These are phyloP conservation scores for Boletus subluridellus DNA, from an alignment of 1,284 basidiomycete genomes.

Conservation along the genomic window DNA sequence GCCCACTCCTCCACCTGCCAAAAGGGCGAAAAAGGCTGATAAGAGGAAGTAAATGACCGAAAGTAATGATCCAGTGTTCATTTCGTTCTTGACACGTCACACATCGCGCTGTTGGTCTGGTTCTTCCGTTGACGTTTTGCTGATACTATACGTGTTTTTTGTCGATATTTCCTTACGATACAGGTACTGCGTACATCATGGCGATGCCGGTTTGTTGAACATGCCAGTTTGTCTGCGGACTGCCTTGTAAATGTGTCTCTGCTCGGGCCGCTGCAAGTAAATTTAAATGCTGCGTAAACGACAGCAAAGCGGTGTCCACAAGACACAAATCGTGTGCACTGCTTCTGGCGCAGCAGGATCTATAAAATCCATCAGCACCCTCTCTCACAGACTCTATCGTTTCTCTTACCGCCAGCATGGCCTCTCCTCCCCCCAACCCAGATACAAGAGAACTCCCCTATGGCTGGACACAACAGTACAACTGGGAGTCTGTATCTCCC, in stretches of 20 bases:
- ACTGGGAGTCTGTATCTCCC: slow-evolving; percentile 52
- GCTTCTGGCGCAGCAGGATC: slow-evolving; percentile 9
- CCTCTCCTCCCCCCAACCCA: slow-evolving; percentile 55
- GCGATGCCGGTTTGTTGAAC: background rate
- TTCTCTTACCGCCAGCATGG: slow-evolving; percentile 27
- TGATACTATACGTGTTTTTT: slow-evolving; percentile 32
- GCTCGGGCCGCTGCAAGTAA: slow-evolving; percentile 18
- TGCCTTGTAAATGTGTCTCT: slow-evolving; percentile 16
- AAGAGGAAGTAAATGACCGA: slow-evolving; percentile 31
- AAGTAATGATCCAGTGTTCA: slow-evolving; percentile 3
- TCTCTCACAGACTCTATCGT: slow-evolving; percentile 8
- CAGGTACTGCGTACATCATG: slow-evolving; percentile 9
- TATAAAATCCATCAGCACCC: slow-evolving; percentile 29
- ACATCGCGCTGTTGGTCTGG: slow-evolving; percentile 8
- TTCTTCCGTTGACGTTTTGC: slow-evolving; percentile 12
- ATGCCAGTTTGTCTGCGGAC: background rate
- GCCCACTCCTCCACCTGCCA: slow-evolving; percentile 34
- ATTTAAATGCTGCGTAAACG: slow-evolving; percentile 29
- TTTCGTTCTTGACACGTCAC: slow-evolving; percentile 6
- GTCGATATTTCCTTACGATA: slow-evolving; percentile 33
- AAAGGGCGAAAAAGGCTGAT: slow-evolving; percentile 36
- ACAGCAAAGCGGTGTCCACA: slow-evolving; percentile 37
- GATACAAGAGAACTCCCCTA: slow-evolving; percentile 61
- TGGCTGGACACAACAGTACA: slow-evolving; percentile 70
- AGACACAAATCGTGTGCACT: slow-evolving; percentile 21